Base-by-base conservation (phyloP, 108 stramenopile species). In the Parmales sp. region DNA sequence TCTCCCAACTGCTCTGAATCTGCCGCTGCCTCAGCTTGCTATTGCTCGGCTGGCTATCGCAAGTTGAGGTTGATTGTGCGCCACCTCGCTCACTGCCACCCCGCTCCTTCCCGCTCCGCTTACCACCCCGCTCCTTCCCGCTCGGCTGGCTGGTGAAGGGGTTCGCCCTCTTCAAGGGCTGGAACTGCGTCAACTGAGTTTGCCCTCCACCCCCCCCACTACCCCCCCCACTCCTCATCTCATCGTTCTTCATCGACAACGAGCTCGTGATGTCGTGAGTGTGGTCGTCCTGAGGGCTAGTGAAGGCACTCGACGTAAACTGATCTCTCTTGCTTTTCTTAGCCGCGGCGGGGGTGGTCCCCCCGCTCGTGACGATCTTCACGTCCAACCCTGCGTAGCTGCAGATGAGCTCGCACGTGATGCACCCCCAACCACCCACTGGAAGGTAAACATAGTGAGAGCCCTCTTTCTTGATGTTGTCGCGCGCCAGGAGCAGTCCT, bases 401-500 rank as follows among this genome's bases (percentile, higher is more conserved):
- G 38, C 20, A 38, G 0, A 22, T 54, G 22, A 0, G 19, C 0
- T 26, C 25, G 11, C 29, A 1, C 36, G 71, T 49, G 20, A 82
- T 66, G 45, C 84, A 76, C 8, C 79, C 74, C 67, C 86, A 90
- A 18, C 65, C 66, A 18, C 65, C 66, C n/a, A 50, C 25, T 7
- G 90, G 87, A 50, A 73, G 76, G 19, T 45, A 44, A n/a, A 90
- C 67, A 29, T 54, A 26, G 49, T 78, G 69, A 31, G 71, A 63
- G 18, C 66, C 71, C 28, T 79, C 79, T 8, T 64, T 65, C 2
- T 66, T 46, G 26, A 93, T 70, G 54, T 85, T 74, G 11, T 77
- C 73, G 45, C 72, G 70, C 48, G 73, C 85, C 18, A 85, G 45
- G n/a, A 90, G 60, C 36, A 78, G 73, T 3, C 87, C 79, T 8